phyloP scores from a whole-genome alignment of 495 filamentous ascomycete genomes.

The Jackrogersella multiformis region DNA sequence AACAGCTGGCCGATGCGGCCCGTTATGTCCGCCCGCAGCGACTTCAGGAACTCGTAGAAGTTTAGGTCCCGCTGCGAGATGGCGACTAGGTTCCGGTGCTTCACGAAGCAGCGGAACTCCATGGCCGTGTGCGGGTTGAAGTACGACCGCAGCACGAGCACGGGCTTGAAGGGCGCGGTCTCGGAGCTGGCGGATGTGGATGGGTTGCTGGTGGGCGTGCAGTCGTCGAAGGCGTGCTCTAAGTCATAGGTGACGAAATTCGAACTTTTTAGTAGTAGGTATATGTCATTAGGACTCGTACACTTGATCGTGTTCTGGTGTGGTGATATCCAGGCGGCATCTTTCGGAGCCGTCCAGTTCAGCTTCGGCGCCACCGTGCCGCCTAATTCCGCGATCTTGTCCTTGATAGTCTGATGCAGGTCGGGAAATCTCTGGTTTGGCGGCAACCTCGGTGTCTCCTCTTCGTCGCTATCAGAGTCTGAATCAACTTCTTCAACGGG shows the following conservation, averaged over 20 bases:
- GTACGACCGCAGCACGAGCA: slow-evolving; percentile 83
- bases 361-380: slow-evolving; percentile 90
- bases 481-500: slow-evolving; percentile 50
- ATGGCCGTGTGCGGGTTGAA: slow-evolving; percentile 87
- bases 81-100: slow-evolving; percentile 76
- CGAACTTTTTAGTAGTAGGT: slow-evolving; percentile 89
- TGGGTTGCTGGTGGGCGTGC: slow-evolving; percentile 51
- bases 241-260: slow-evolving; percentile 95
- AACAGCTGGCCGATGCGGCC: slow-evolving; percentile 76
- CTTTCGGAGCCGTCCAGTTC: slow-evolving; percentile 97
- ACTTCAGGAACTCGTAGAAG: slow-evolving; percentile 82
- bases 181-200: slow-evolving; percentile 47
- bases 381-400: slow-evolving; percentile 78
- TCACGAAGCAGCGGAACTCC: slow-evolving; percentile 95
- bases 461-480: slow-evolving; percentile 54
- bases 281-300: slow-evolving; percentile 85
- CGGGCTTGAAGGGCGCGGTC: slow-evolving; percentile 61
- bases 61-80: slow-evolving; percentile 91
- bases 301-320: slow-evolving; percentile 91
- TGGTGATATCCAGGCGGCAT: slow-evolving; percentile 93
- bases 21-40: slow-evolving; percentile 69
- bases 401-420: slow-evolving; percentile 77
- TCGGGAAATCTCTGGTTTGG: slow-evolving; percentile 65
- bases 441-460: slow-evolving; percentile 46
- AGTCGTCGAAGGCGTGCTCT: slow-evolving; percentile 90